Evolutionary conservation across 106 monocot species (phyloP), one percentile per base, ranked within the genome.

Genomic region (Alisma plantagoaquatica): DNA sequence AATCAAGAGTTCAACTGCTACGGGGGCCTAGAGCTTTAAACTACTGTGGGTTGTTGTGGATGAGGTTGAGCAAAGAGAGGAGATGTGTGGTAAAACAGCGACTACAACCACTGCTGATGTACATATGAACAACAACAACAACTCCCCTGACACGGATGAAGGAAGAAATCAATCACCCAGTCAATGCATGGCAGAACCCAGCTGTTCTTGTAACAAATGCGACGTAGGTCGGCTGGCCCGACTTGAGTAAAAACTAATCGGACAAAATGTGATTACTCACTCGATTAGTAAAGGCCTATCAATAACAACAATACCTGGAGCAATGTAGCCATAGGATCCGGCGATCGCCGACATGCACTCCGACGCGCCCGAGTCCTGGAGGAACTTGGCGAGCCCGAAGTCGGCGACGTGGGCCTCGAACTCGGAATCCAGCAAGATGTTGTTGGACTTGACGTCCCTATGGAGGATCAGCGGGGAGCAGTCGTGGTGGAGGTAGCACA

Each of bases 301-400:
- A 38, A 38, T 38, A 38, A 38, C 6, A 38, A 7, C 35, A 38
- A 31, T 72, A 91, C 90, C 90, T 50, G 90, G 90, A 56, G 90
- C 90, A 23, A 91, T 91, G 56, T 91, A 91, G 24, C 90, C 90
- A 42, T 91, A 91, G n/a, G 90, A 91, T 33, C 90, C 90, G 17
- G 90, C 90, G 18, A 91, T 91, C 30, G 90, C 90, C 4, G 90
- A 91, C 90, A 91, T 91, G 72, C 90, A 91, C 56, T 91, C 90
- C 4, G 90, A 91, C 2, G 84, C 68, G 6, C 80, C 84, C 14
- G 84, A 80, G 32, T 80, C 77, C 59, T 74, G 80, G 66, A 91
- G 49, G 75, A 84, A 84, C 84, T 84, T 84, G 63, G 84, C 84
- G 4, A 84, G 75, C 4, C 84, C 84, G 32, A 84, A 84, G 51